Evolutionary conservation across 345 rosid genomes (phyloP).

Genomic region (Ailanthus altissimus): DNA sequence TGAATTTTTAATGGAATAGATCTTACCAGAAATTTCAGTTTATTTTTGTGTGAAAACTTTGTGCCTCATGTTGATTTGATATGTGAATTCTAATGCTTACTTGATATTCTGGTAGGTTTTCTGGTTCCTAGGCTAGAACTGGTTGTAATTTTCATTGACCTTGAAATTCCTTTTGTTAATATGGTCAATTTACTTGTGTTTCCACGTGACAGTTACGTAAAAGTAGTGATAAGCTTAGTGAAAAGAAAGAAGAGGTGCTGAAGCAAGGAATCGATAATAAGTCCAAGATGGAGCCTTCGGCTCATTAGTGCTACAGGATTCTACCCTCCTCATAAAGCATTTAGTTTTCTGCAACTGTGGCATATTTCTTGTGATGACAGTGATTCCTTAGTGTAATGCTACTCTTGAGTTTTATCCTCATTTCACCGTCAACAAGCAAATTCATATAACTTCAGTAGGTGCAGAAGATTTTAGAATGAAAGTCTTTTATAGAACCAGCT

Average conservation of each 20-base stretch:
- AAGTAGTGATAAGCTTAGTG: neutral
- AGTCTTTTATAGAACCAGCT: neutral
- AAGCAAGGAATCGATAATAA: constrained; percentile 15
- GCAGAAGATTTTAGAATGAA: neutral
- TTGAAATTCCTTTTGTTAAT: neutral
- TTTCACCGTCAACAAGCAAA: too few species aligned
- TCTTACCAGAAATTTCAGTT: constrained; percentile 19
- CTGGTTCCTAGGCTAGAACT: neutral
- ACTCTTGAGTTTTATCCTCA: too few species aligned
- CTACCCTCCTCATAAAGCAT: neutral
- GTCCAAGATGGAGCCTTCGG: neutral
- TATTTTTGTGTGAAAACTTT: neutral
- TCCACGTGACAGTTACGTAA: neutral
- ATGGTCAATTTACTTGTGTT: neutral
- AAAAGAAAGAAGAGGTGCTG: neutral
- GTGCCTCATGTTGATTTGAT: constrained; percentile 3
- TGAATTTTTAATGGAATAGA: constrained; percentile 14
- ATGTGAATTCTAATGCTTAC: neutral
- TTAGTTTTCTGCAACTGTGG: neutral
- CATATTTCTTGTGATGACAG: neutral
- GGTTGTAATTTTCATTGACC: neutral
- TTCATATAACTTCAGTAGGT: neutral
- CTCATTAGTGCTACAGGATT: constrained; percentile 5
- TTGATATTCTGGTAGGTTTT: neutral
- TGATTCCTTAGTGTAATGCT: too few species aligned